Evolutionary conservation across 2,329 filamentous ascomycete genomes (phyloP).

Genomic region (Aspergillus fructus): DNA sequence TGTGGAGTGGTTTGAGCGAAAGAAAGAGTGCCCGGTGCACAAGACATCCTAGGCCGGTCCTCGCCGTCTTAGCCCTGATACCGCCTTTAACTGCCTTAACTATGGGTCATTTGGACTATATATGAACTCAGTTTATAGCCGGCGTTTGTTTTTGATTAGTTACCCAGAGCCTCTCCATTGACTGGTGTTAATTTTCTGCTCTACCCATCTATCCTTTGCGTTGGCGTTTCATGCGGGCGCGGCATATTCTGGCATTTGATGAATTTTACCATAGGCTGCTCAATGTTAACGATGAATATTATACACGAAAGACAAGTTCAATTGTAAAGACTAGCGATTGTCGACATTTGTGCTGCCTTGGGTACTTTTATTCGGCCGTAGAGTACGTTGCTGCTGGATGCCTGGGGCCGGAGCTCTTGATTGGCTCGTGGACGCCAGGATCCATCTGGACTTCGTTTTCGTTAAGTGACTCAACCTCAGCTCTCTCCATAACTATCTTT

Average conservation of each 20-base stretch:
- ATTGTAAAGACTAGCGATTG: background rate
- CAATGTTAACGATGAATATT: background rate
- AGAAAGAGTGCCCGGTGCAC: conserved; percentile 61
- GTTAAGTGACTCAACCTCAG: background rate
- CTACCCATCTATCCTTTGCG: background rate
- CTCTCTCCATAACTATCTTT: background rate
- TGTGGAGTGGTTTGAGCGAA: conserved; percentile 60
- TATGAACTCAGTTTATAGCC: conserved; percentile 9
- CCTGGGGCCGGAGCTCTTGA: background rate
- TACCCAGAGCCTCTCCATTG: background rate
- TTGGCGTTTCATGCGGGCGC: conserved; percentile 1
- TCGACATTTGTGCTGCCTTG: background rate
- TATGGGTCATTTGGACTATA: conserved; percentile 2
- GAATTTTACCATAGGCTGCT: background rate
- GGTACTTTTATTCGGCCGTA: background rate
- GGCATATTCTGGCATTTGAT: conserved; percentile 7
- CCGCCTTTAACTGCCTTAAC: background rate
- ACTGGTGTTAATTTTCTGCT: background rate
- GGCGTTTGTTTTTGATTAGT: conserved; percentile 4
- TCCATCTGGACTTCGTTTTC: conserved; percentile 1
- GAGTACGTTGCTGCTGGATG: background rate
- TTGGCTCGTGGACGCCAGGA: conserved; percentile 1
- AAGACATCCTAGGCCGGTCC: conserved; percentile 36
- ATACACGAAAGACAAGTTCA: background rate
- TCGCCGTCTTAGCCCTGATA: background rate